Evolutionary conservation across 148 eudicot species (phyloP).

Genomic region (Camellia lanceoleosa): DNA sequence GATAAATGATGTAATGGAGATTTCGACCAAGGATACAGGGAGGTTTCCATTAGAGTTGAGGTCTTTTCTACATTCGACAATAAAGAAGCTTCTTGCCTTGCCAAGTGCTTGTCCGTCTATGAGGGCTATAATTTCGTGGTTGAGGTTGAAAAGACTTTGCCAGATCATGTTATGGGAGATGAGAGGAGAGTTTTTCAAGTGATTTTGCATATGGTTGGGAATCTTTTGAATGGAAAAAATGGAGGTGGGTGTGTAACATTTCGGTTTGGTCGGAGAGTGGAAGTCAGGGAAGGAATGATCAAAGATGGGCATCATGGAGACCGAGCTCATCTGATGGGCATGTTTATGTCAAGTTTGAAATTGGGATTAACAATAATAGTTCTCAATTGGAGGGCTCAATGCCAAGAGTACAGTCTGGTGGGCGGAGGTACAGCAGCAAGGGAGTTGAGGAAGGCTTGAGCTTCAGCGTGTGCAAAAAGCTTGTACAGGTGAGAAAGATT

Average conservation of each 20-base stretch:
- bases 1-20: slow-evolving; percentile 77
- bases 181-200: slow-evolving; percentile 86
- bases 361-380: slow-evolving; percentile 37
- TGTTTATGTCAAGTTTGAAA: slow-evolving; percentile 58
- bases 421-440: slow-evolving; percentile 30
- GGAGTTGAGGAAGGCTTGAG: slow-evolving; percentile 63
- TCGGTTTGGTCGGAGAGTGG: slow-evolving; percentile 45
- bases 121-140: slow-evolving; percentile 43
- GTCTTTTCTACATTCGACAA: slow-evolving; percentile 53
- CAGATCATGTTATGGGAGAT: slow-evolving; percentile 70
- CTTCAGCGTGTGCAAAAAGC: slow-evolving; percentile 70
- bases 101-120: slow-evolving; percentile 64
- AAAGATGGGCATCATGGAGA: slow-evolving; percentile 60
- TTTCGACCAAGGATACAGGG: slow-evolving; percentile 56
- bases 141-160: slow-evolving; percentile 64
- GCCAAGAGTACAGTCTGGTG: slow-evolving; percentile 16
- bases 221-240: slow-evolving; percentile 48
- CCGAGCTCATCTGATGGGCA: slow-evolving; percentile 57
- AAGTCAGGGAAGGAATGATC: slow-evolving; percentile 53
- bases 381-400: slow-evolving; percentile 20
- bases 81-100: slow-evolving; percentile 71
- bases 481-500: slow-evolving; percentile 58
- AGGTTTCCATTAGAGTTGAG: slow-evolving; percentile 57
- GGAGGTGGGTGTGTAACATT: slow-evolving; percentile 51
- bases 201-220: slow-evolving; percentile 81